These are phyloP conservation scores for Mortierella sp. DNA, from an alignment of 371 early-diverging fungal genomes.

Conservation along the genomic window DNA sequence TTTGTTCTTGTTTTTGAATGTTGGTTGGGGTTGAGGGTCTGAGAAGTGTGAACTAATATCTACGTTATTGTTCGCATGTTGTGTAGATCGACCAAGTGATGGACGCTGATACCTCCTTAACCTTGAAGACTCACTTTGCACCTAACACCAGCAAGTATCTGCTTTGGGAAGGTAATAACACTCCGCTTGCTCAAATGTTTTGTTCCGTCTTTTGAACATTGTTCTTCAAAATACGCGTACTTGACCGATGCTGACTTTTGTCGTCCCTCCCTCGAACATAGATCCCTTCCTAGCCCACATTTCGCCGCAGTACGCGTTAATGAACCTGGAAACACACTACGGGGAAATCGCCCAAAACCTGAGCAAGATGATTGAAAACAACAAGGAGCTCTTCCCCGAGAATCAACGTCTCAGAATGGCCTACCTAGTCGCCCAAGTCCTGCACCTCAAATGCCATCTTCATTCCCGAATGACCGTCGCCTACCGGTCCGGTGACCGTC, in stretches of 20 bases:
- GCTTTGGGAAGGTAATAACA: constrained; percentile 82
- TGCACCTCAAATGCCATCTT: constrained; percentile 79
- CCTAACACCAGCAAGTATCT: constrained; percentile 90
- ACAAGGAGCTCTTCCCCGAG: constrained; percentile 68
- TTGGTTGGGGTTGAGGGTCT: not conserved
- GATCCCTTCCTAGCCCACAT: constrained; percentile 85
- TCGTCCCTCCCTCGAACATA: constrained; percentile 21
- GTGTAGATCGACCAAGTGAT: constrained; percentile 67
- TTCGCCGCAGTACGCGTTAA: constrained; percentile 80
- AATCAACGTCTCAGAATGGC: constrained; percentile 81
- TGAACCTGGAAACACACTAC: constrained; percentile 80
- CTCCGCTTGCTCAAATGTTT: not conserved
- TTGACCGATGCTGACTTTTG: not conserved
- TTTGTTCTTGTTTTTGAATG: not conserved
- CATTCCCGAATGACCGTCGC: constrained; percentile 75
- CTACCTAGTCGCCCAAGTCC: constrained; percentile 74
- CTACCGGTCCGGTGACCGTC: constrained; percentile 65
- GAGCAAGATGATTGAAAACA: constrained; percentile 62
- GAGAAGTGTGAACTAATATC: not conserved
- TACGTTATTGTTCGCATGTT: not conserved
- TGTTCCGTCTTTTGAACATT: too few relatives aligned
- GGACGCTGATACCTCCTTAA: constrained; percentile 64
- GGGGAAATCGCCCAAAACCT: constrained; percentile 64
- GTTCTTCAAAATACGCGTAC: not conserved
- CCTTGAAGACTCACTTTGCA: constrained; percentile 69